Evolutionary conservation across 805 yeast species (phyloP).

Genomic region (Blastobotrys robertii): DNA sequence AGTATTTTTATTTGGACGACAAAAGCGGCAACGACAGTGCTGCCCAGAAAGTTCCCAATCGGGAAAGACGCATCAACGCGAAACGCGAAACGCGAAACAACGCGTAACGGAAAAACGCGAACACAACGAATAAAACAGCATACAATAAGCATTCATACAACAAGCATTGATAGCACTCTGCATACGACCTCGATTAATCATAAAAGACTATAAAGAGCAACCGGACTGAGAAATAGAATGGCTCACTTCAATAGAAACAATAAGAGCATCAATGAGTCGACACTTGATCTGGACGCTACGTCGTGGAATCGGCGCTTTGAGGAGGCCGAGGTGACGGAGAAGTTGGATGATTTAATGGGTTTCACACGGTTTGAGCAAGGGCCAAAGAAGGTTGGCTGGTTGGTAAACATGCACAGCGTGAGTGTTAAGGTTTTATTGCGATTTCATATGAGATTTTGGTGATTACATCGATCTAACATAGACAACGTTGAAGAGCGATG

Average conservation of each 20-base stretch:
- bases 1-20: too few species aligned
- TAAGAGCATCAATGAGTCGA: slow-evolving; percentile 7
- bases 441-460: too few species aligned
- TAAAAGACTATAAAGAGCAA: too few species aligned
- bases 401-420: slow-evolving; percentile 88
- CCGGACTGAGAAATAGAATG: not conserved
- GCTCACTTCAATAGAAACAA: not conserved
- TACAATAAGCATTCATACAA: too few species aligned
- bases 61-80: too few species aligned
- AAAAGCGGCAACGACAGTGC: too few species aligned
- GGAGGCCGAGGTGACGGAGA: slow-evolving; percentile 32
- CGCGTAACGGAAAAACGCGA: too few species aligned
- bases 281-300: slow-evolving; percentile 12
- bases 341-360: slow-evolving; percentile 76
- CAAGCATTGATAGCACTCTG: too few species aligned
- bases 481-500: slow-evolving; percentile 42
- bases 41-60: too few species aligned
- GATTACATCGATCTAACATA: slow-evolving; percentile 8
- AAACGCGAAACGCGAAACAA: too few species aligned
- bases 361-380: slow-evolving; percentile 72
- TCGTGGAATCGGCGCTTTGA: slow-evolving; percentile 12
- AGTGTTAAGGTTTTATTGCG: slow-evolving; percentile 21
- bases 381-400: slow-evolving; percentile 74
- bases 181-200: too few species aligned
- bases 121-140: too few species aligned